These are phyloP conservation scores for Clarireedia sp. DNA, from an alignment of 2,329 filamentous ascomycete genomes.

Conservation along the genomic window DNA sequence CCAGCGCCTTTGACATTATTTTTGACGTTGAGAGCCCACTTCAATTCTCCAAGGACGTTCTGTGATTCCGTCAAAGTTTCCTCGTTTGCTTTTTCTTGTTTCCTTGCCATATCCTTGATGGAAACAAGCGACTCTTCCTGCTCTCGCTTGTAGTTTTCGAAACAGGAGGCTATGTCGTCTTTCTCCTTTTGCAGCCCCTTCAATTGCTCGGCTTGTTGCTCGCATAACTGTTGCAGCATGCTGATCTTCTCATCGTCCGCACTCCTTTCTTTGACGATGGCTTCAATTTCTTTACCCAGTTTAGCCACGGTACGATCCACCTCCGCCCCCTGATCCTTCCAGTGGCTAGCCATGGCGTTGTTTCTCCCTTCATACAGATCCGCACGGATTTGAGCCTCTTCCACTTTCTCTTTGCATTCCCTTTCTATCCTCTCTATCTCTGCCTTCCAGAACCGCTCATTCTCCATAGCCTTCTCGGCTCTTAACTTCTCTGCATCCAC, in stretches of 20 bases:
- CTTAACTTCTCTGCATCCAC: conserved; percentile 58
- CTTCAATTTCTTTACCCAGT: conserved; percentile 46
- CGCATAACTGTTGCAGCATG: conserved; percentile 59
- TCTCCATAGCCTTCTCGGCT: conserved; percentile 49
- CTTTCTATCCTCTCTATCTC: conserved; percentile 55
- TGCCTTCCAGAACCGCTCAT: conserved; percentile 53
- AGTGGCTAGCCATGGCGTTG: conserved; percentile 57
- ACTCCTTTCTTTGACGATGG: conserved; percentile 46
- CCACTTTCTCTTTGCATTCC: conserved; percentile 54
- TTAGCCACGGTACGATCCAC: conserved; percentile 44
- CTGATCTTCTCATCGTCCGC: conserved; percentile 56
- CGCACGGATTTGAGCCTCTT: conserved; percentile 56
- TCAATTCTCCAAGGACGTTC: conserved; percentile 58
- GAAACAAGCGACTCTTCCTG: conserved; percentile 53
- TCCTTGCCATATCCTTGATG: conserved; percentile 50
- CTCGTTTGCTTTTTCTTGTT: conserved; percentile 54
- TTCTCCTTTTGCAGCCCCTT: conserved; percentile 53
- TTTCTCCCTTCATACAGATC: conserved; percentile 64
- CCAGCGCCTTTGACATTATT: conserved; percentile 48
- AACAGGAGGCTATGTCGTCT: conserved; percentile 49
- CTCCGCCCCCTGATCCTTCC: conserved; percentile 58
- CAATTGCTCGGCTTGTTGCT: conserved; percentile 65
- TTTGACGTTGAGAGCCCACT: conserved; percentile 65
- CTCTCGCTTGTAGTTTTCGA: conserved; percentile 55
- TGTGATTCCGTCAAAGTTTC: conserved; percentile 49